Base-by-base conservation (phyloP, 352 stramenopile genomes). In the Phytopythium sindhum region DNA sequence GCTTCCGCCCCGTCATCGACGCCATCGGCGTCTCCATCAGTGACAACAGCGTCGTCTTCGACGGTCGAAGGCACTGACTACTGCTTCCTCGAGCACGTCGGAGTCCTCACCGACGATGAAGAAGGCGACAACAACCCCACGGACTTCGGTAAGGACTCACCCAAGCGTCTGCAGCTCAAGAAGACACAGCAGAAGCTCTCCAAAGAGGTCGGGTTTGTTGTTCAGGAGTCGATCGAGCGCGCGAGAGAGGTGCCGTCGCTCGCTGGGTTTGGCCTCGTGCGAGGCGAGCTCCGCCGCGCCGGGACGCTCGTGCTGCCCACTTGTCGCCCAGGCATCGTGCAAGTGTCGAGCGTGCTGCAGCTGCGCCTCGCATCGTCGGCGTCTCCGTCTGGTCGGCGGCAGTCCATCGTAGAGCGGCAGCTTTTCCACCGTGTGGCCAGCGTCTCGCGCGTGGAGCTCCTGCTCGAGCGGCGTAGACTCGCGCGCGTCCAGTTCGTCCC, bases 41-140 rank as follows among this genome's bases (percentile, higher is more conserved):
- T n/a, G 3, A 14, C 26, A 5, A 42, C 31, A 1, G 14, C n/a
- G 33, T 59, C 53, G 9, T 19, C n/a, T 2, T 21, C 52, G n/a
- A 23, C 17, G 9, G 53, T 59, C 12, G 47, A 67, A 28, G 80
- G 78, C 28, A 82, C 72, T 33, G 84, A 93, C 71, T 93, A 93
- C 64, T 91, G 80, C 73, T 91, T 89, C 61, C 64, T 93, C n/a
- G 84, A 93, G 54, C 78, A 90, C 65, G 70, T 79, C 8, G 84
- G 84, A 4, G 79, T 93, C 26, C 61, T 72, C 52, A 63, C 58
- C 15, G 66, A 78, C 19, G 54, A 70, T 15, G 14, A 11, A n/a
- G n/a, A 41, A 0, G 54, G 9, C 28, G 10, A n/a, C 0, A 24
- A 19, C 35, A 51, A 53, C 14, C 4, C 47, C 24, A 54, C 47